These are phyloP conservation scores for Xylaria sp. DNA, from an alignment of 2,329 filamentous ascomycete genomes.

Conservation along the genomic window DNA sequence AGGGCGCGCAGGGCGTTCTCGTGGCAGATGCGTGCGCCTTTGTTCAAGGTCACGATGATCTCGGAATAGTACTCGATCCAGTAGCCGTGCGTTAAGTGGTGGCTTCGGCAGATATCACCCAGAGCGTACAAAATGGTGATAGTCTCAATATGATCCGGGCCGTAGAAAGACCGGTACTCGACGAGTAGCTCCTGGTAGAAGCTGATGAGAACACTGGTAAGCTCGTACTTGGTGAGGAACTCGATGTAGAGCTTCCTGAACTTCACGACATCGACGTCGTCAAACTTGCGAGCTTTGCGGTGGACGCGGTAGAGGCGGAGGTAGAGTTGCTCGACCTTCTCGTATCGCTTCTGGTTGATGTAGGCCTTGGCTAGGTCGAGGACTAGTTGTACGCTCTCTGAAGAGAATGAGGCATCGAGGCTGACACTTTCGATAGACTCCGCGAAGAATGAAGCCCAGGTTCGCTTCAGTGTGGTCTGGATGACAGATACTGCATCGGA, in stretches of 20 bases:
- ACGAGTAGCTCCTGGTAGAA: constrained; percentile 29
- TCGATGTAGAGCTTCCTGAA: constrained; percentile 24
- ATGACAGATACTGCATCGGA: constrained; percentile 27
- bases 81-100: constrained; percentile 26
- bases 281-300: constrained; percentile 24
- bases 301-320: constrained; percentile 26
- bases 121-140: constrained; percentile 24
- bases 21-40: constrained; percentile 21
- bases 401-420: constrained; percentile 16
- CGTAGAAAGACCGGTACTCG: constrained; percentile 28
- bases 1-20: constrained; percentile 25
- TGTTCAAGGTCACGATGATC: constrained; percentile 22
- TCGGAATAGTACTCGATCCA: constrained; percentile 30
- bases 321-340: constrained; percentile 23
- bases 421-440: constrained; percentile 26
- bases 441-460: constrained; percentile 27
- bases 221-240: constrained; percentile 26
- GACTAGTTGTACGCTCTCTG: constrained; percentile 22
- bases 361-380: constrained; percentile 23
- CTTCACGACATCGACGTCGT: constrained; percentile 20
- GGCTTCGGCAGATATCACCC: constrained; percentile 24
- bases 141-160: constrained; percentile 17
- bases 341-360: constrained; percentile 27
- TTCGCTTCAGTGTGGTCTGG: constrained; percentile 20
- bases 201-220: constrained; percentile 24